phyloP scores from a whole-genome alignment of 176 grass and related monocot genomes.

The Leersia perrieri region DNA sequence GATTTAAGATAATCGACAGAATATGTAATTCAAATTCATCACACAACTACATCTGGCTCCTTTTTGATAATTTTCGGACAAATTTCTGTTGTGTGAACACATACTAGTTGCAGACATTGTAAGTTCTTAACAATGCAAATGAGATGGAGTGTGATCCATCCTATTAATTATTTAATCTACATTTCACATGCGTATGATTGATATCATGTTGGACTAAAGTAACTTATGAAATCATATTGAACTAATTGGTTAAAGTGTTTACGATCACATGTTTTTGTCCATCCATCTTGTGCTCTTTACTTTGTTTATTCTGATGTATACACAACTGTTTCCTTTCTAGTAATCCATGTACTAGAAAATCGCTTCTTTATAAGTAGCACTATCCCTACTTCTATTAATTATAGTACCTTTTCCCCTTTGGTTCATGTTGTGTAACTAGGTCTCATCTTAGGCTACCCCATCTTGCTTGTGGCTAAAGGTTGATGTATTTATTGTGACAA shows the following conservation, averaged over 20 bases:
- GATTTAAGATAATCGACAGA: neutral
- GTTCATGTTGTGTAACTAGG: neutral
- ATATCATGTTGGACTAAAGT: neutral
- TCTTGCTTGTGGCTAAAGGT: neutral
- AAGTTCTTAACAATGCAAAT: neutral
- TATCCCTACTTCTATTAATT: neutral
- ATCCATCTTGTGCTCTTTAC: neutral
- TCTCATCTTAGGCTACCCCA: neutral
- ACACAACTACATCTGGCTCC: neutral
- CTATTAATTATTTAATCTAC: neutral
- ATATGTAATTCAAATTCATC: neutral
- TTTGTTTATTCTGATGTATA: neutral
- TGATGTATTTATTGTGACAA: neutral
- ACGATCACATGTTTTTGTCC: neutral
- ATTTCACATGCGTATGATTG: neutral
- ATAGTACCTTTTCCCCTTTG: neutral
- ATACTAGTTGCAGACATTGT: neutral
- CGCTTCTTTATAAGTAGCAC: neutral
- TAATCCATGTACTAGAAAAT: neutral
- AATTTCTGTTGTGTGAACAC: neutral
- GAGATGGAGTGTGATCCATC: neutral
- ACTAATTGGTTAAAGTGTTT: neutral
- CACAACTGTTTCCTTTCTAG: neutral
- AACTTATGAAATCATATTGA: conserved; percentile 2
- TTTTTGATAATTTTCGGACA: neutral